Percentiles rank a stretch among this genome's conserved stretches.
Conservation (phyloP, 148 eudicot genomes). For the Gaultheria prostrata region DNA sequence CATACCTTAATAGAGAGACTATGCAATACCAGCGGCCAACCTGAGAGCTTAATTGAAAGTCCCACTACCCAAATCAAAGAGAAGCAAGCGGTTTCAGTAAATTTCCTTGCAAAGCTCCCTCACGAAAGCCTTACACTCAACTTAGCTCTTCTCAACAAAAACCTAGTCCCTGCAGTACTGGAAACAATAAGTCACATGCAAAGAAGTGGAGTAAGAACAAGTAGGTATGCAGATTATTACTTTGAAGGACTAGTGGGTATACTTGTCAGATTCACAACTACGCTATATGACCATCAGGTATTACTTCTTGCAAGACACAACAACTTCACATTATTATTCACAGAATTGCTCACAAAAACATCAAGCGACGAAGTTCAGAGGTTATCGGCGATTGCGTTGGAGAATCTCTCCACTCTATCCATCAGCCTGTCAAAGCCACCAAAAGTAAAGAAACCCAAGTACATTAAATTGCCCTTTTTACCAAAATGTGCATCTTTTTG, state of each 20-base stretch:
- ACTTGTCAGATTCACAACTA: conserved; percentile 75
- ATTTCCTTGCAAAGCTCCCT: conserved; percentile 71
- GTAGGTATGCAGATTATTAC: conserved; percentile 49
- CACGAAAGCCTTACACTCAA: conserved; percentile 70
- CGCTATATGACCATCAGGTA: conserved; percentile 61
- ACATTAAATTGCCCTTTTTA: conserved; percentile 21
- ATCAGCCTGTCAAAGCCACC: conserved; percentile 57
- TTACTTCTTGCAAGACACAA: conserved; percentile 40
- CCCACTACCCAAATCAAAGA: conserved; percentile 48
- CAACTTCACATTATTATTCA: conserved; percentile 50
- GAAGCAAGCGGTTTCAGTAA: conserved; percentile 57
- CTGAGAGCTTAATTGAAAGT: conserved; percentile 52
- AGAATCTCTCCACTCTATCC: conserved; percentile 67
- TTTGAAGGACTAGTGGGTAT: conserved; percentile 79
- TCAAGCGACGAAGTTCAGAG: conserved; percentile 62
- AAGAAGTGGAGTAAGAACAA: conserved; percentile 45
- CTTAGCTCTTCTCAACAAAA: conserved; percentile 43
- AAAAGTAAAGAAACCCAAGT: conserved; percentile 33
- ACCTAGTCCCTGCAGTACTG: conserved; percentile 45
- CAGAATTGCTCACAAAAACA: conserved; percentile 55
- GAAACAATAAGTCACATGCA: conserved; percentile 46
- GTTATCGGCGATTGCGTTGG: conserved; percentile 61
- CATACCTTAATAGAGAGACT: conserved; percentile 62
- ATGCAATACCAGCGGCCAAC: conserved; percentile 61
- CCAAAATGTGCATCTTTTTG: conserved; percentile 24